Evolutionary conservation across 345 rosid genomes (phyloP).

Genomic region (Noccaea bulbosa): DNA sequence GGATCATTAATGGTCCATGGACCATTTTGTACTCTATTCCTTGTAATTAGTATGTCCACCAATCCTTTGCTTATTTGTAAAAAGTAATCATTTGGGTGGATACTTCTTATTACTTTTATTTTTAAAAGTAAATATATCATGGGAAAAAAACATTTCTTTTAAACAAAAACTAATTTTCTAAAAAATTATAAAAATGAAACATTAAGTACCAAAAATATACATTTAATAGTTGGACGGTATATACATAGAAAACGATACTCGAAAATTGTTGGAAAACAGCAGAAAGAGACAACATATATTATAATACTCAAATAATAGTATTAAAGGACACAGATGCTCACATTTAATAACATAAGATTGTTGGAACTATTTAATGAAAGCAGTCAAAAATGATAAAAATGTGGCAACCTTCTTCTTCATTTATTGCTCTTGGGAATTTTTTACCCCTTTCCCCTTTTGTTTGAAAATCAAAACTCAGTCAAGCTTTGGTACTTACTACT

Average conservation of each 20-base stretch:
- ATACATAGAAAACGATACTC: conserved; percentile 36
- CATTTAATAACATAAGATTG: conserved; percentile 41
- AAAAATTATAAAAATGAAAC: conserved; percentile 32
- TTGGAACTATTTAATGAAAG: conserved; percentile 36
- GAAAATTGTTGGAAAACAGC: conserved; percentile 34
- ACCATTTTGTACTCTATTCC: conserved; percentile 25
- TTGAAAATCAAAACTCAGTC: conserved; percentile 31
- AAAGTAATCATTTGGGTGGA: conserved; percentile 26
- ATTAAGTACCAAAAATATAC: conserved; percentile 20
- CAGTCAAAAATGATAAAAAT: conserved; percentile 30
- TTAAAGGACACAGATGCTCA: conserved; percentile 26
- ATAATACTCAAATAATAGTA: background rate
- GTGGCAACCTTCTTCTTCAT: conserved; percentile 25
- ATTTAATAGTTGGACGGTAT: conserved; percentile 13
- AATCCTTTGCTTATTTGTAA: conserved; percentile 16
- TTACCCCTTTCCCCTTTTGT: conserved; percentile 15
- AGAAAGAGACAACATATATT: conserved; percentile 13
- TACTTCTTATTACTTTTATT: conserved; percentile 10
- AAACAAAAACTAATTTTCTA: background rate
- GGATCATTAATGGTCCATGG: conserved; percentile 32
- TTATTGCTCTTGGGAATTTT: conserved; percentile 24
- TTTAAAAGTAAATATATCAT: background rate
- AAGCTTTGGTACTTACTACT: conserved; percentile 30
- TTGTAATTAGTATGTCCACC: conserved; percentile 32
- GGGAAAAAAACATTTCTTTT: background rate